phyloP scores from a whole-genome alignment of 2,329 filamentous ascomycete species.

The Xylaria sp. region DNA sequence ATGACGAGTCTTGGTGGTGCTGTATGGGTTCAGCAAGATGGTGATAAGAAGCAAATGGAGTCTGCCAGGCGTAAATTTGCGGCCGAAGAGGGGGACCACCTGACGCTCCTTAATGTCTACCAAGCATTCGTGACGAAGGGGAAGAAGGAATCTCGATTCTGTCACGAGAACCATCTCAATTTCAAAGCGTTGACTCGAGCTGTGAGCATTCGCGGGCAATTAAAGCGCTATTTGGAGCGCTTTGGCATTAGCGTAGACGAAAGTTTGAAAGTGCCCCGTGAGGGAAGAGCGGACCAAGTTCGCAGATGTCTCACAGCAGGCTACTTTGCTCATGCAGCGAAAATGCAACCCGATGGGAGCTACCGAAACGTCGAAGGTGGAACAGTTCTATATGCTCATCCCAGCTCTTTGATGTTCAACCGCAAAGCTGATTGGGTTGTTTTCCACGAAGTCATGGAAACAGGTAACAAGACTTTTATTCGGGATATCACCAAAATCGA shows the following conservation, averaged over 20 bases:
- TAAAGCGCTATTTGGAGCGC: conserved; percentile 86
- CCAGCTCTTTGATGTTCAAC: conserved; percentile 94
- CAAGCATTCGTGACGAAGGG: conserved; percentile 86
- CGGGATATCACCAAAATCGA: conserved; percentile 93
- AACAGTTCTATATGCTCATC: conserved; percentile 85
- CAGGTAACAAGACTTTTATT: conserved; percentile 87
- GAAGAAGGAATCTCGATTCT: conserved; percentile 86
- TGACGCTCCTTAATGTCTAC: conserved; percentile 94
- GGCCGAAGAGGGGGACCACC: conserved; percentile 91
- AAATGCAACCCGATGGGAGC: conserved; percentile 92
- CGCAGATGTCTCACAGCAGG: conserved; percentile 86
- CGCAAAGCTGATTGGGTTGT: conserved; percentile 96
- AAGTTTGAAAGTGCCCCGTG: conserved; percentile 58
- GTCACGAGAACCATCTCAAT: conserved; percentile 86
- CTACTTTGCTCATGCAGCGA: conserved; percentile 92
- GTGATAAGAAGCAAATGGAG: conserved; percentile 79
- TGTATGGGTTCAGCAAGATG: conserved; percentile 84
- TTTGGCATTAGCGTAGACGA: conserved; percentile 80
- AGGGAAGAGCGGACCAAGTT: conserved; percentile 75
- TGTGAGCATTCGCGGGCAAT: conserved; percentile 85
- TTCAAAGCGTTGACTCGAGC: conserved; percentile 85
- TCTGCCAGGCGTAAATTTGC: conserved; percentile 83
- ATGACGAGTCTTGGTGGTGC: conserved; percentile 90
- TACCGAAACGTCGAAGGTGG: conserved; percentile 87
- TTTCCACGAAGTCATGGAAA: conserved; percentile 94